Percentiles rank a stretch among this genome's conserved stretches.
Evolutionary conservation across 306 rosid genomes (phyloP).

Genomic region (Dryas alaskensis): DNA sequence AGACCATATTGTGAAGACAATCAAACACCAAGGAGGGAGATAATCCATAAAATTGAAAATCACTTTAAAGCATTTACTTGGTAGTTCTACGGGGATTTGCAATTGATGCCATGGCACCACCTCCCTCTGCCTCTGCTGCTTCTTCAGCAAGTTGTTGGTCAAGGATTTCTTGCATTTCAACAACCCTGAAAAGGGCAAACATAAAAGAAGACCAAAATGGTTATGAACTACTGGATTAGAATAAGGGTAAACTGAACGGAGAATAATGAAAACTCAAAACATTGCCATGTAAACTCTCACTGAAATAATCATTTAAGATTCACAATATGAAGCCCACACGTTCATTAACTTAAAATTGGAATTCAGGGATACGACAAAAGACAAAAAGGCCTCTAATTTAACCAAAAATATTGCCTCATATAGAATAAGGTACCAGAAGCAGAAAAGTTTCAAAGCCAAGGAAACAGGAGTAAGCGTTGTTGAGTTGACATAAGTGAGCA

Average conservation of each 20-base stretch:
- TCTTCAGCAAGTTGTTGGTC: slow-evolving; percentile 98
- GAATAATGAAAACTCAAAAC: background rate
- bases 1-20: slow-evolving; percentile 11
- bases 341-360: background rate
- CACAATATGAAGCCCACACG: background rate
- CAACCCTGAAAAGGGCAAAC: slow-evolving; percentile 54
- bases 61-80: slow-evolving; percentile 48
- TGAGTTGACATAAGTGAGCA: background rate
- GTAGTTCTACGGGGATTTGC: slow-evolving; percentile 68
- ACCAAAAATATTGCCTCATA: too few species aligned
- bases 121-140: slow-evolving; percentile 98
- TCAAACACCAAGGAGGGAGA: slow-evolving; percentile 15
- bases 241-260: slow-evolving; percentile 22
- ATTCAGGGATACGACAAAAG: background rate
- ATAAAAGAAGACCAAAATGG: slow-evolving; percentile 13
- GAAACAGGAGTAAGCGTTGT: background rate
- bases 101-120: slow-evolving; percentile 63
- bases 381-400: background rate
- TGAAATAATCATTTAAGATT: background rate
- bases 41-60: slow-evolving; percentile 17
- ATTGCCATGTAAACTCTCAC: background rate
- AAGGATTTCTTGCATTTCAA: slow-evolving; percentile 96
- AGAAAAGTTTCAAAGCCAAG: background rate
- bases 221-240: slow-evolving; percentile 10
- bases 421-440: background rate